Conservation (phyloP, 2,329 filamentous ascomycete genomes). For the Lasiodiplodia theobromae region DNA sequence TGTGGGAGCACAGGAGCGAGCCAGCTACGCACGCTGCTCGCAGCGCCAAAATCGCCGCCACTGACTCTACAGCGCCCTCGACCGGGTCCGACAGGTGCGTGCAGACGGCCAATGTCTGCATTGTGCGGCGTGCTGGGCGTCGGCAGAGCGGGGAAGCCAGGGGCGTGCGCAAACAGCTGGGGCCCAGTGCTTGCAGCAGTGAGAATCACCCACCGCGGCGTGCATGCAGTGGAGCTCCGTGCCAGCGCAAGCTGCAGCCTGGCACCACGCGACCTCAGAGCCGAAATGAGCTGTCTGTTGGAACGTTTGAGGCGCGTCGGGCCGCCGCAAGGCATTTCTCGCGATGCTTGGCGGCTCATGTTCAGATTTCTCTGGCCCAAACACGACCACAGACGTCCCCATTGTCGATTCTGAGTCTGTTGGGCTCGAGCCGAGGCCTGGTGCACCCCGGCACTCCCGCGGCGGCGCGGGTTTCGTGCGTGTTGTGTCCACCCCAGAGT, state of each 20-base stretch:
- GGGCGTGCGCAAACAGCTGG: conserved; percentile 13
- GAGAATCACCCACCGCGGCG: conserved; percentile 19
- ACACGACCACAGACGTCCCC: neutral
- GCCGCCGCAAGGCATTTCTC: conserved; percentile 9
- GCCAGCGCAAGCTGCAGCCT: conserved; percentile 8
- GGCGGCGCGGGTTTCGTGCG: neutral
- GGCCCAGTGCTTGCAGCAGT: conserved; percentile 20
- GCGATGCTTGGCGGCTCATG: conserved; percentile 21
- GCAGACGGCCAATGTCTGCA: conserved; percentile 7
- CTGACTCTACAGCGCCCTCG: neutral
- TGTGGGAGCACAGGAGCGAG: conserved; percentile 28
- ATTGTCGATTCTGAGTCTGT: neutral
- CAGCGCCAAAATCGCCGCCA: conserved; percentile 21
- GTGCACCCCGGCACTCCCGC: neutral
- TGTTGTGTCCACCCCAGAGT: conserved; percentile 10
- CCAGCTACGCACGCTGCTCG: conserved; percentile 21
- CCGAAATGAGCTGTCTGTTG: conserved; percentile 19
- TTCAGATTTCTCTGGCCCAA: neutral
- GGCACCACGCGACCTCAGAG: conserved; percentile 1
- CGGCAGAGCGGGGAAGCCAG: conserved; percentile 23
- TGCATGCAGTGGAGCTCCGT: conserved; percentile 20
- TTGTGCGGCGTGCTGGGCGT: conserved; percentile 4
- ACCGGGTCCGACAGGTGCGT: neutral
- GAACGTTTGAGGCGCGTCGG: conserved; percentile 22
- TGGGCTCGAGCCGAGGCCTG: neutral